Evolutionary conservation across 1,139 yeast genomes (phyloP).

Genomic region (Candida sp.): DNA sequence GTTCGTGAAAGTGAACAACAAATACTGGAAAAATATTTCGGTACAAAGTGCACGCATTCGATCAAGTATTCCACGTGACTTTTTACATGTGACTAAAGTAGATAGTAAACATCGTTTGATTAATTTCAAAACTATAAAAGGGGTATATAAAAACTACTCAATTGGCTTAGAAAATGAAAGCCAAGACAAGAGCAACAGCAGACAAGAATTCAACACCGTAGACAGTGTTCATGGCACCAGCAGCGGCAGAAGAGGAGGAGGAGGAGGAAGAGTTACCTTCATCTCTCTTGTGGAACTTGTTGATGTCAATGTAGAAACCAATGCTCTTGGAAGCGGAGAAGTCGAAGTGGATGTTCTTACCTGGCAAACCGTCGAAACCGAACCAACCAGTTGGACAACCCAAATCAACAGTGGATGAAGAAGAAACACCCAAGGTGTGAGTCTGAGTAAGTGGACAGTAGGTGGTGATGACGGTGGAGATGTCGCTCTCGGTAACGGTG

Average conservation of each 20-base stretch:
- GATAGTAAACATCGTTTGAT: too few relatives aligned
- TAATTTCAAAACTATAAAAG: not conserved
- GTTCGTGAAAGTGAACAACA: not conserved
- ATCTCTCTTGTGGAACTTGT: not conserved
- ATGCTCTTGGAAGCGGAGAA: not conserved
- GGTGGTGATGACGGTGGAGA: constrained; percentile 10
- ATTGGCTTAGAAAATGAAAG: not conserved
- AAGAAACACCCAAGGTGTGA: constrained; percentile 6
- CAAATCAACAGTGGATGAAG: constrained; percentile 4
- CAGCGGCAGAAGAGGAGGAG: not conserved
- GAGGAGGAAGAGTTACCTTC: not conserved
- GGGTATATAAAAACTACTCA: not conserved
- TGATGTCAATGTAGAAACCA: constrained; percentile 3
- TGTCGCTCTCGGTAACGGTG: constrained; percentile 8
- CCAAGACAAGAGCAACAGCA: constrained; percentile 2
- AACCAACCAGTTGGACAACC: constrained; percentile 8
- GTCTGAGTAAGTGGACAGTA: constrained; percentile 12
- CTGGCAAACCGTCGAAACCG: constrained; percentile 5
- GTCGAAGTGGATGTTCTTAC: constrained; percentile 1
- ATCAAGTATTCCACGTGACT: too few relatives aligned
- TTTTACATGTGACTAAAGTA: too few relatives aligned
- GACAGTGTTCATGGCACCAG: constrained; percentile 4
- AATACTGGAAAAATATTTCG: not conserved
- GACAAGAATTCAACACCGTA: constrained; percentile 6
- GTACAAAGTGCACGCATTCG: too few relatives aligned